phyloP scores from a whole-genome alignment of 2,329 filamentous ascomycete species.

The Sphaerostilbella broomeana region DNA sequence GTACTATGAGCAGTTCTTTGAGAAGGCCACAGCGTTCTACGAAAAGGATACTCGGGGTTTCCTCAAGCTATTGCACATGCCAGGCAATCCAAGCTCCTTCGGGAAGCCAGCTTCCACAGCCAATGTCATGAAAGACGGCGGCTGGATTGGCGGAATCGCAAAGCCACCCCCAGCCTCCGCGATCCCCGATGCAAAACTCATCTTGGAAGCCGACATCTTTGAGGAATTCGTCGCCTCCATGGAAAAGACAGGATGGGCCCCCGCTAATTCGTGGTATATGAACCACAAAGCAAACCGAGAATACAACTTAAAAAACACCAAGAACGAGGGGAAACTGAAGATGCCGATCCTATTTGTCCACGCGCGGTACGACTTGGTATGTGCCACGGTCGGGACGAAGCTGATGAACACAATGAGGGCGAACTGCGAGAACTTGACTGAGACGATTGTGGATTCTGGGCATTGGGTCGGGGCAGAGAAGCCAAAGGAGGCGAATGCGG shows the following conservation, averaged over 20 bases:
- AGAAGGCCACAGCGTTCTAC: slow-evolving; percentile 17
- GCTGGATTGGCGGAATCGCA: slow-evolving; percentile 14
- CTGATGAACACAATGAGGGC: slow-evolving; percentile 29
- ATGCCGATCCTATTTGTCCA: slow-evolving; percentile 30
- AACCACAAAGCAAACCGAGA: slow-evolving; percentile 36
- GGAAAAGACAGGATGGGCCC: slow-evolving; percentile 33
- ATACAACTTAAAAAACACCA: slow-evolving; percentile 25
- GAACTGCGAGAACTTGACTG: slow-evolving; percentile 31
- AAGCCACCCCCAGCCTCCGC: neutral
- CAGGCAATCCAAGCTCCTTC: neutral
- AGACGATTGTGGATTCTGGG: slow-evolving; percentile 24
- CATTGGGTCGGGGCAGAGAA: slow-evolving; percentile 22
- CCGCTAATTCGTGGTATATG: slow-evolving; percentile 26
- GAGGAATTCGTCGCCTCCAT: slow-evolving; percentile 24
- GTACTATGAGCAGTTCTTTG: slow-evolving; percentile 23
- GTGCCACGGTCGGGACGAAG: slow-evolving; percentile 27
- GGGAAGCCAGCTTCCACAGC: slow-evolving; percentile 10
- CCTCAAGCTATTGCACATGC: slow-evolving; percentile 10
- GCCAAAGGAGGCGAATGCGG: slow-evolving; percentile 18
- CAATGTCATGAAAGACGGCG: slow-evolving; percentile 9
- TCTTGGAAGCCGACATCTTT: slow-evolving; percentile 15
- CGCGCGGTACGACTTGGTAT: slow-evolving; percentile 32
- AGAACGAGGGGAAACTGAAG: slow-evolving; percentile 27
- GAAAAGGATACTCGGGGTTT: slow-evolving; percentile 15
- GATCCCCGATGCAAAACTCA: neutral